Evolutionary conservation across 2,329 filamentous ascomycete species (phyloP), one percentile per base, ranked within the genome.

Genomic region (Ceratocystiopsis sp.): DNA sequence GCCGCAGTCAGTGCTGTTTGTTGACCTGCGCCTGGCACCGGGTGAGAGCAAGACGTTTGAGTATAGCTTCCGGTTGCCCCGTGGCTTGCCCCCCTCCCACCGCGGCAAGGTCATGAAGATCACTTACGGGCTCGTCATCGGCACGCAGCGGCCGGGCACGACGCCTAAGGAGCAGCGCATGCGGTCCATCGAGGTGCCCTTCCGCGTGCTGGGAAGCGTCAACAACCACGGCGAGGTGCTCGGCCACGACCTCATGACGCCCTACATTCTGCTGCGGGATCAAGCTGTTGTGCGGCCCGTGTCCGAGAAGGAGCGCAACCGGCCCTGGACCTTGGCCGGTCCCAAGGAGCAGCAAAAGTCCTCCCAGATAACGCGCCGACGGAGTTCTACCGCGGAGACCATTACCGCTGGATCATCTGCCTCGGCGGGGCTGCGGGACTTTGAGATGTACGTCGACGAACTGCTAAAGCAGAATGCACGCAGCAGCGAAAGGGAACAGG

Each of bases 61-160:
- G 41, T 98, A 95, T 58, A 73, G 76, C 1, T 95, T 95, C 58
- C 80, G 73, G 38, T 64, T 98, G 43, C 91, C 91, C 1, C 79
- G 78, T 54, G 89, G 89, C 0, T 63, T 98, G n/a, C 91, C 91
- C 18, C 89, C 91, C 8, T 85, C 78, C 14, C 84, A 96, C 57
- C 81, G 81, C 52, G 91, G 91, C 12, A 87, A 91, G 55, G 84
- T 85, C 1, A 91, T 95, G 56, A 96, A 96, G 61, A 87, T 95
- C 41, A 75, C 78, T 2, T 98, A 98, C 62, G 84, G 83, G 56
- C 67, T 98, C 13, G 78, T 93, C 11, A 84, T 98, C 49, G 89
- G 89, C 38, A 94, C 89, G 0, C 91, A 98, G 59, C 70, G 87
- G 49, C 78, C 84, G 1, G 84, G 84, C 11, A 81, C 79, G 14